Percentiles rank a stretch among this genome's conserved stretches.
phyloP scores from a whole-genome alignment of 768 basidiomycete species.

The Mycena haematopus region DNA sequence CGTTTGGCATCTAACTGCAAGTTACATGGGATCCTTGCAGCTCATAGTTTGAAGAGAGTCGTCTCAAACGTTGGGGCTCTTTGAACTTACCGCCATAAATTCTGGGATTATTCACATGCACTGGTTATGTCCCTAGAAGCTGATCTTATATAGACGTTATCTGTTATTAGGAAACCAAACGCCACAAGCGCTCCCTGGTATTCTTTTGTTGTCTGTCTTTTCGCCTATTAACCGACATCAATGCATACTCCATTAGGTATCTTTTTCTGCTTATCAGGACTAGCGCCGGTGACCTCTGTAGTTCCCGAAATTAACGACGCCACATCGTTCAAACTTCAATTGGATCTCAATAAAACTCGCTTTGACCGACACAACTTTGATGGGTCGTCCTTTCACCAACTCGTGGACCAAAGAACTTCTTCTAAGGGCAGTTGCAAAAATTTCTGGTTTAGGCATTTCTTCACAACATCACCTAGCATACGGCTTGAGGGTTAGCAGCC shows the following conservation, averaged over 20 bases:
- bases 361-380: constrained; percentile 9
- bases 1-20: not conserved
- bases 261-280: constrained; percentile 21
- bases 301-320: constrained; percentile 1
- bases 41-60: too few relatives aligned
- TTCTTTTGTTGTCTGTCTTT: not conserved
- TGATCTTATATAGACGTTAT: too few relatives aligned
- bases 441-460: too few relatives aligned
- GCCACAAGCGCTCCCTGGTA: not conserved
- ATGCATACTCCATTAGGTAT: constrained; percentile 21
- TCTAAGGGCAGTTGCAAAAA: too few relatives aligned
- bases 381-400: not conserved
- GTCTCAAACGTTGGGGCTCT: too few relatives aligned
- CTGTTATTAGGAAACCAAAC: too few relatives aligned
- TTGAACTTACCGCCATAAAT: too few relatives aligned
- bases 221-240: constrained; percentile 3
- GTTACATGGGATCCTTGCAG: not conserved
- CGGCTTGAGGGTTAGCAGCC: not conserved
- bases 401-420: too few relatives aligned
- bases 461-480: too few relatives aligned
- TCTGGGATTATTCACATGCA: too few relatives aligned
- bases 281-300: constrained; percentile 19
- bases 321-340: too few relatives aligned
- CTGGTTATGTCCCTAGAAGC: too few relatives aligned
- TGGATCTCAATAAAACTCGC: constrained; percentile 7